Conservation (phyloP, 495 filamentous ascomycete species). For the Xylaria longipes region DNA sequence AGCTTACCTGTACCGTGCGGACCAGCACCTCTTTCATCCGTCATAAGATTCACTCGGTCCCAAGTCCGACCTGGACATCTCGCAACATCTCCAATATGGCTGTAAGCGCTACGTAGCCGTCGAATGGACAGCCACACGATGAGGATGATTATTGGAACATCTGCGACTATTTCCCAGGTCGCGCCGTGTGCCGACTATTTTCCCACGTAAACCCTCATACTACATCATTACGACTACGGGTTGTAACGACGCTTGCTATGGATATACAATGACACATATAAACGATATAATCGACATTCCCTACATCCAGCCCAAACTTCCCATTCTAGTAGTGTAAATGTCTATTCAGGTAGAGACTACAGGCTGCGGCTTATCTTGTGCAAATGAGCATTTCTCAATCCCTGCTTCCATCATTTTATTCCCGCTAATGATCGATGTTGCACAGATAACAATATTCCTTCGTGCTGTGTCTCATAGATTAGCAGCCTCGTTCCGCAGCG, state of each 20-base stretch:
- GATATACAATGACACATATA: neutral
- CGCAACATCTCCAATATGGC: neutral
- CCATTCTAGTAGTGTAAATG: neutral
- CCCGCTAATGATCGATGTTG: constrained; percentile 89
- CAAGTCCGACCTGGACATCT: neutral
- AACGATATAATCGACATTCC: neutral
- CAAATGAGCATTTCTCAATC: constrained; percentile 75
- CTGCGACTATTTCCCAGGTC: neutral
- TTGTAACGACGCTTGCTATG: neutral
- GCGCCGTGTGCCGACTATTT: neutral
- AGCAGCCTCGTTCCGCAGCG: constrained; percentile 9
- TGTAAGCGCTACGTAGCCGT: neutral
- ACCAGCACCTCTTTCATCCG: neutral
- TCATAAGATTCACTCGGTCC: neutral
- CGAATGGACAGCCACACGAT: neutral
- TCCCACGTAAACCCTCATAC: neutral
- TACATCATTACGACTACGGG: neutral
- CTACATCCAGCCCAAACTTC: neutral
- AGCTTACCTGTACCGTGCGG: constrained; percentile 1
- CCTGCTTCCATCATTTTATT: constrained; percentile 88
- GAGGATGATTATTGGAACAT: neutral
- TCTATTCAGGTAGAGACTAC: constrained; percentile 13
- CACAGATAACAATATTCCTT: constrained; percentile 87
- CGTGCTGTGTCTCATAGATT: constrained; percentile 50
- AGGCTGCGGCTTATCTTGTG: constrained; percentile 40